Evolutionary conservation across 2,329 filamentous ascomycete species (phyloP), one percentile per base, ranked within the genome.

Genomic region (Ophiostoma triangulosporum): DNA sequence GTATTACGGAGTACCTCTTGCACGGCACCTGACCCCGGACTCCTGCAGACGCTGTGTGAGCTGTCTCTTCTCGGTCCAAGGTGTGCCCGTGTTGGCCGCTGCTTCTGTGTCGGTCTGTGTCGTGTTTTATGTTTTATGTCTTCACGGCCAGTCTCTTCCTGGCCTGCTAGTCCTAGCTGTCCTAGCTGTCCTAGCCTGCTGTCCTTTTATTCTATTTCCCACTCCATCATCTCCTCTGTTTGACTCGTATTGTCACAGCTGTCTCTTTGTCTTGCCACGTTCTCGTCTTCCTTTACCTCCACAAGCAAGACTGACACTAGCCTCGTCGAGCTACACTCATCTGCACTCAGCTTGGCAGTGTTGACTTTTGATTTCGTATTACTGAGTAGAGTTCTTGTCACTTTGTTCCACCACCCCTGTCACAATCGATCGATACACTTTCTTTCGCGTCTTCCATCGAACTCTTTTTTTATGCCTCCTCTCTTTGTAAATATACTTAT

Each of bases 331-430:
- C 38, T 43, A 43, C 20, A 17, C 38, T 43, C 38, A 20, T 43
- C 38, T 31, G 29, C 29, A 11, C 22, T 48, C 36, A 46, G 48
- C 38, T 43, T 33, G 46, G 26, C 48, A 40, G 9, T 32, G 29
- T 27, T 52, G 53, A 55, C n/a, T n/a, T 55, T 35, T 51, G 49
- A 33, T 50, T 45, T 29, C 52, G 43, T 31, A 33, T 35, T 45
- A 32, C 46, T n/a, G 31, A 20, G 5, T 24, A 50, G n/a, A n/a
- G n/a, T n/a, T 43, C 20, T 17, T 43, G 38, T 43, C 22, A n/a
- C n/a, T n/a, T n/a, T n/a, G n/a, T n/a, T 26, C 38, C 38, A 43
- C 38, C 38, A 17, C 38, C 24, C 12, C 38, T 20, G 9, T 17
- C 14, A 15, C 38, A 24, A 43, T 43, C 38, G 38, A 43, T 43